Conservation (phyloP, 2,329 filamentous ascomycete species). For the Venturia nashicola region DNA sequence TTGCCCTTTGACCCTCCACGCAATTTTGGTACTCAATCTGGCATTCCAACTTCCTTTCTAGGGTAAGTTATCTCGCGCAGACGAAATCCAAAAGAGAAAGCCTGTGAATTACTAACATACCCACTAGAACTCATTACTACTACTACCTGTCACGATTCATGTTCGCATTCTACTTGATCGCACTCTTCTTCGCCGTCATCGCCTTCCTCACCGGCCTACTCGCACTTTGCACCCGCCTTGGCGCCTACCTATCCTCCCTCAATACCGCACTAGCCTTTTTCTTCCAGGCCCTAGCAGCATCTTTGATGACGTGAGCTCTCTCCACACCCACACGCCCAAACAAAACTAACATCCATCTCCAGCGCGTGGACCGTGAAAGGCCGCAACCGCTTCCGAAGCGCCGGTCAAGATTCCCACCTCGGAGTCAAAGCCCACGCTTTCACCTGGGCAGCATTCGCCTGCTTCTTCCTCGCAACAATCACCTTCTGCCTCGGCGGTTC, state of each 20-base stretch:
- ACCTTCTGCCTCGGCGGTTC: conserved; percentile 53
- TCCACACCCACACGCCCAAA: conserved; percentile 5
- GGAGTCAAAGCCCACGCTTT: conserved; percentile 64
- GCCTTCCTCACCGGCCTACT: conserved; percentile 58
- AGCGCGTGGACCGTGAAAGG: conserved; percentile 58
- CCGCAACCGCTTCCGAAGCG: conserved; percentile 50
- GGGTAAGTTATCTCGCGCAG: conserved; percentile 27
- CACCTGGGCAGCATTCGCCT: conserved; percentile 59
- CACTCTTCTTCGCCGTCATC: conserved; percentile 62
- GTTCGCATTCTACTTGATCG: conserved; percentile 82
- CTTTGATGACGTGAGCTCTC: conserved; percentile 60
- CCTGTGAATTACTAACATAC: background rate
- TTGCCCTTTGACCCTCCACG: conserved; percentile 52
- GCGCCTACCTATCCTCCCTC: conserved; percentile 52
- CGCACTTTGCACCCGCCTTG: conserved; percentile 59
- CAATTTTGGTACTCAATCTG: conserved; percentile 46
- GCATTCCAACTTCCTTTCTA: conserved; percentile 42
- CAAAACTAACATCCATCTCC: conserved; percentile 4
- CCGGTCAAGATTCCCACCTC: conserved; percentile 45
- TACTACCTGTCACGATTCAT: conserved; percentile 85
- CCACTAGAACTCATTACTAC: conserved; percentile 42
- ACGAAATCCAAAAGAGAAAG: too few relatives aligned
- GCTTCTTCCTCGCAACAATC: conserved; percentile 52
- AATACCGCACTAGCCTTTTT: conserved; percentile 49
- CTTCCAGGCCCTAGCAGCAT: conserved; percentile 53